Base-by-base conservation (phyloP, 768 basidiomycete species). In the Trametes punicea region DNA sequence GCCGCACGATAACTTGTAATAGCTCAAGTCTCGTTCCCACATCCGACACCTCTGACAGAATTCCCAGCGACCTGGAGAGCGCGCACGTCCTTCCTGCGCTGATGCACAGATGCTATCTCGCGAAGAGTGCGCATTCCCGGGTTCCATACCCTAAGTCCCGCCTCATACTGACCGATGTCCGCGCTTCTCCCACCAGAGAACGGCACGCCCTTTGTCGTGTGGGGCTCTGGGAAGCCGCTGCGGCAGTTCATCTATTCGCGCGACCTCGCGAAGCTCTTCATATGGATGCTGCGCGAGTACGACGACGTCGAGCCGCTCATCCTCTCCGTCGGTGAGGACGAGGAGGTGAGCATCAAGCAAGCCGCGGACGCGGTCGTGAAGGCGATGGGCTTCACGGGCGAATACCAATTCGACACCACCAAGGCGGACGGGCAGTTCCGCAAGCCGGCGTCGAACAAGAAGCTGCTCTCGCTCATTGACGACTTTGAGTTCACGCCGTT, bases 181-280 rank as follows among this genome's bases (percentile, higher is more conserved):
- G 49, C 23, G 11, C 20, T n/a, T 11, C 16, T 16, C 1, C 11
- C 18, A 45, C 3, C 70, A 84, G 85, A 92, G 75, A 91, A 90
- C 72, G 78, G 77, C 56, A 91, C 90, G 0, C 87, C 90, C 4
- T 95, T 98, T 73, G 76, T 85, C 48, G 90, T 96, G n/a, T 73
- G 85, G 46, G 95, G 95, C 10, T 88, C 91, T 0, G 95, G 95
- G 30, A 92, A 88, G 63, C 95, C 95, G 6, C 80, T 97, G 31
- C 83, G 95, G n/a, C 95, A 98, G 70, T 98, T 98, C 70, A 95
- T 97, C 71, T 98, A 93, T 74, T 97, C 95, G n/a, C 78, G 83
- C 46, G 94, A 98, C 73, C 85, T 98, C 46, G 95, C 94, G 40
- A 96, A 92, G 71, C 77, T 96, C 53, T 96, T 97, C 77, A 88